phyloP scores from a whole-genome alignment of 2,329 filamentous ascomycete species.

The Fusarium proliferatum region DNA sequence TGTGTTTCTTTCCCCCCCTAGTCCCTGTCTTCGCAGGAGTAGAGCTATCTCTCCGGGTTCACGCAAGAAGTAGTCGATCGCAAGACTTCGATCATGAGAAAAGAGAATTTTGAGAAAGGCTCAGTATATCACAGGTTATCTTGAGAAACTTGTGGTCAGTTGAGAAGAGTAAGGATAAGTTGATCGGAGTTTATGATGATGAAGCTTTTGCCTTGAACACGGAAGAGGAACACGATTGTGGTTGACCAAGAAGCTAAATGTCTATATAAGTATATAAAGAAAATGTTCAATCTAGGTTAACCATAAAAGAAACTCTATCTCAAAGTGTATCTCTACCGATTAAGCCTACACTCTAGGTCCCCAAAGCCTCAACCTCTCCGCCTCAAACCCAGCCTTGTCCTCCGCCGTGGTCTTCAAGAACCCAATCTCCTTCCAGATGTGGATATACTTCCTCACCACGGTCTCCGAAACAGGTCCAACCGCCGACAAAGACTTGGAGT shows the following conservation, averaged over 20 bases:
- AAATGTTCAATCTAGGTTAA: not conserved
- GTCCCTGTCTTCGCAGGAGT: not conserved
- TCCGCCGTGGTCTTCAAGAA: conserved; percentile 33
- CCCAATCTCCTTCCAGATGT: conserved; percentile 41
- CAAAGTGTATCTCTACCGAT: accelerated
- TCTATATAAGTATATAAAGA: not conserved
- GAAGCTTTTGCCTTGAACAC: accelerated
- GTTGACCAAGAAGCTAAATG: not conserved
- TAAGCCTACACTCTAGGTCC: not conserved
- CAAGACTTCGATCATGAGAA: accelerated
- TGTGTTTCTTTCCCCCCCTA: too few species aligned
- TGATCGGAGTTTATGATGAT: accelerated
- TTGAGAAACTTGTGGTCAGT: accelerated
- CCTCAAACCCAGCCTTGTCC: conserved; percentile 27
- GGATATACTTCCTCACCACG: conserved; percentile 35
- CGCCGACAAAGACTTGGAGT: conserved; percentile 17
- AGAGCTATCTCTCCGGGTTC: not conserved
- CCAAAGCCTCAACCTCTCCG: conserved; percentile 23
- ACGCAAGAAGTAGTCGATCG: not conserved
- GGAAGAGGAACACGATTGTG: accelerated
- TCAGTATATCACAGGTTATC: too few species aligned
- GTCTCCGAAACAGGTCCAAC: conserved; percentile 28
- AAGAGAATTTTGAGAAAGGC: accelerated
- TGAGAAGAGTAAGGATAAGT: accelerated
- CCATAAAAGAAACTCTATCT: not conserved